Percentiles rank a stretch among this genome's conserved stretches.
Conservation (phyloP, 2,329 filamentous ascomycete species). For the Penicillium thymicola region DNA sequence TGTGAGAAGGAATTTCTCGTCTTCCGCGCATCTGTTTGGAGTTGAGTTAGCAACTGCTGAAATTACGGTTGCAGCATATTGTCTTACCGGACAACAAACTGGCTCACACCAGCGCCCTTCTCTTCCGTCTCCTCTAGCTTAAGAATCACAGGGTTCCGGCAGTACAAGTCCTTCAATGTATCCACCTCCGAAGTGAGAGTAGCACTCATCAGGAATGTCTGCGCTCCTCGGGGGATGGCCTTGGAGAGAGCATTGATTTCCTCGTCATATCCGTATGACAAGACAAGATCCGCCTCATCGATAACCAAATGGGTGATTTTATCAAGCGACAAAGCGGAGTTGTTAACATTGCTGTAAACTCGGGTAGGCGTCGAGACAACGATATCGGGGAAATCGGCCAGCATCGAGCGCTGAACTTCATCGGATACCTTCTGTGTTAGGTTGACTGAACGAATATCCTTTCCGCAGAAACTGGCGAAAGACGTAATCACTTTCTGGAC, state of each 20-base stretch:
- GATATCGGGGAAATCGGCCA: constrained; percentile 82
- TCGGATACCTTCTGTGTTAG: constrained; percentile 88
- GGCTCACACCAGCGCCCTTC: constrained; percentile 71
- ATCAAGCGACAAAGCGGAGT: constrained; percentile 65
- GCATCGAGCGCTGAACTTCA: constrained; percentile 78
- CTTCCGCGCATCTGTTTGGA: constrained; percentile 70
- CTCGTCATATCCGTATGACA: constrained; percentile 91
- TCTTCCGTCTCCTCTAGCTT: constrained; percentile 80
- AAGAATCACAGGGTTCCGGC: constrained; percentile 72
- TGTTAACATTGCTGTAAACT: constrained; percentile 73
- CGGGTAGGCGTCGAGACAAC: constrained; percentile 88
- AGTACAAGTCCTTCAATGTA: constrained; percentile 79
- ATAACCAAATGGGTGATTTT: constrained; percentile 76
- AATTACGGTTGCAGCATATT: not conserved
- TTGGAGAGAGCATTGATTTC: constrained; percentile 78
- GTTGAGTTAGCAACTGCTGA: constrained; percentile 19
- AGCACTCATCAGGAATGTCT: constrained; percentile 91
- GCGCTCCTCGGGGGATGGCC: constrained; percentile 76
- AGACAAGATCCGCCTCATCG: constrained; percentile 89
- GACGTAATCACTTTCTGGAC: constrained; percentile 74
- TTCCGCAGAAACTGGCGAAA: constrained; percentile 78
- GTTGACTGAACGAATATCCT: constrained; percentile 78
- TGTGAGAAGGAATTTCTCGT: constrained; percentile 90
- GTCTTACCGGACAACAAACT: constrained; percentile 76
- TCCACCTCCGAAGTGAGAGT: constrained; percentile 87